Conservation (phyloP, 345 rosid species). For the Sonneratia alba region DNA sequence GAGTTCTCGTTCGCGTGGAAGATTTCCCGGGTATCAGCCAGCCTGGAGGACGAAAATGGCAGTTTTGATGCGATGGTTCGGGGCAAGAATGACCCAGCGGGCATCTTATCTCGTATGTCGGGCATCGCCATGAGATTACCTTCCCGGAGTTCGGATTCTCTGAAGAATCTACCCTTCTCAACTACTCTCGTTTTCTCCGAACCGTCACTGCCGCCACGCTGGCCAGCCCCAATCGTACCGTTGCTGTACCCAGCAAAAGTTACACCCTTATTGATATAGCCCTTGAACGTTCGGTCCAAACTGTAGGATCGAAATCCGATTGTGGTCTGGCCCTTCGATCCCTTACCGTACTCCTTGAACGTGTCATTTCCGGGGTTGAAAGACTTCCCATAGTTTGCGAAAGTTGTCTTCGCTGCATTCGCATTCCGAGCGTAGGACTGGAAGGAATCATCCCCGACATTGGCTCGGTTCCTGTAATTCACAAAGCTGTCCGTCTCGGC, state of each 20-base stretch:
- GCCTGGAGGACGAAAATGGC: conserved; percentile 37
- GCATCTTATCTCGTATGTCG: conserved; percentile 61
- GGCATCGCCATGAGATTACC: conserved; percentile 59
- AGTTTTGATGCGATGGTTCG: conserved; percentile 33
- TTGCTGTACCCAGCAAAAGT: conserved; percentile 34
- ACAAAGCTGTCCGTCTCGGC: conserved; percentile 21
- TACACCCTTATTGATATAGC: conserved; percentile 31
- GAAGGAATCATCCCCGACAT: conserved; percentile 38
- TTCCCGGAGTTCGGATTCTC: conserved; percentile 37
- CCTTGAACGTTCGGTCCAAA: conserved; percentile 28
- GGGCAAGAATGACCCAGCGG: conserved; percentile 66
- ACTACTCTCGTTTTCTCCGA: conserved; percentile 32
- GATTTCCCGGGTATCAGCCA: conserved; percentile 20
- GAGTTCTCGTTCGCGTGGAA: conserved; percentile 36
- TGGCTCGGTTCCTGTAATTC: conserved; percentile 33
- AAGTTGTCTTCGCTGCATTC: conserved; percentile 27
- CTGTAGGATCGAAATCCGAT: conserved; percentile 38
- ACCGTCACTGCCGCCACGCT: neutral
- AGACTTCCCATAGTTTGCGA: conserved; percentile 38
- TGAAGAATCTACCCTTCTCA: conserved; percentile 60
- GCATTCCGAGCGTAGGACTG: conserved; percentile 41
- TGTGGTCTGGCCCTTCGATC: conserved; percentile 19
- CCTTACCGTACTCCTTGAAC: conserved; percentile 47
- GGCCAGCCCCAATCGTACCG: neutral
- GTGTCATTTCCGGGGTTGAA: conserved; percentile 39